A percentile compares a stretch with the other conserved stretches of the same genome.
Conservation (phyloP, 192 early-diverging fungal species). For the Dissophora globulifera region DNA sequence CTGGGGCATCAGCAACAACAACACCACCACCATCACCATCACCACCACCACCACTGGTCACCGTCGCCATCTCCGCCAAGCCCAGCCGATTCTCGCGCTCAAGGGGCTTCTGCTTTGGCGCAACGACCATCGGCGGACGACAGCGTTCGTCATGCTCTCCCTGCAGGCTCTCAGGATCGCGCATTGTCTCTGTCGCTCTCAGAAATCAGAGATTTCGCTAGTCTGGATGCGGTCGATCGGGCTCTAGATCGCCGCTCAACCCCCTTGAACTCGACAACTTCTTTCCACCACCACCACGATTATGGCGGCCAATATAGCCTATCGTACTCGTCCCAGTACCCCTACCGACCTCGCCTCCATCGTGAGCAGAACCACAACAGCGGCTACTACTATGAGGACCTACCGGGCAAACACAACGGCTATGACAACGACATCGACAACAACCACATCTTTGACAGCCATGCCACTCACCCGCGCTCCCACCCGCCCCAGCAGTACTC, state of each 20-base stretch:
- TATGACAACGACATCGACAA: background rate
- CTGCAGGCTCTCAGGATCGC: conserved; percentile 3
- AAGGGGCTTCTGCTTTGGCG: too few relatives aligned
- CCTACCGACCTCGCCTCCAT: background rate
- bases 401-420: background rate
- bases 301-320: background rate
- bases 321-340: background rate
- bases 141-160: too few relatives aligned
- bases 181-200: background rate
- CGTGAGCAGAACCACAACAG: background rate
- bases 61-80: background rate
- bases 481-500: too few relatives aligned
- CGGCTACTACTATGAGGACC: background rate
- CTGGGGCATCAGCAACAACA: conserved; percentile 9
- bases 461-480: background rate
- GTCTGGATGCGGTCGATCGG: conserved; percentile 3
- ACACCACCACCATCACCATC: background rate
- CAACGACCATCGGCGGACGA: background rate
- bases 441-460: background rate
- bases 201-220: background rate
- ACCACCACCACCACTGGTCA: background rate
- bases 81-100: background rate
- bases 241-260: conserved; percentile 1
- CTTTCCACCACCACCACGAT: background rate
- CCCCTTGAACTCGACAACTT: background rate